Percentiles rank a stretch among this genome's conserved stretches.
Evolutionary conservation across 2,329 filamentous ascomycete genomes (phyloP).

Genomic region (Pestalotiopsis sp.): DNA sequence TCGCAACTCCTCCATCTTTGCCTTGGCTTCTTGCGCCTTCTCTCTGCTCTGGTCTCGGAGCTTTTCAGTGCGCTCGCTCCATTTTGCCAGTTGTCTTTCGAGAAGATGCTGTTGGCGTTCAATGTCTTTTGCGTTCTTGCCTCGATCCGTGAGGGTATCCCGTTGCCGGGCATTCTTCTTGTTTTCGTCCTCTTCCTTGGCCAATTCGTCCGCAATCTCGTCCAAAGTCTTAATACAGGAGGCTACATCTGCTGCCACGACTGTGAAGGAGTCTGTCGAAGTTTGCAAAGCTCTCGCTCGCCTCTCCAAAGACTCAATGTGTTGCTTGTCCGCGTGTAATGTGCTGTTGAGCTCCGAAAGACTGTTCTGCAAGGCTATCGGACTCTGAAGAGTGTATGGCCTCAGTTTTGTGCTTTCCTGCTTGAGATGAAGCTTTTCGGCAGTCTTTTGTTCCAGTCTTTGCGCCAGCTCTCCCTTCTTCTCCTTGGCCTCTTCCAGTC

Average conservation of each 20-base stretch:
- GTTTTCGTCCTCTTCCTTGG: constrained; percentile 90
- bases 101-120: constrained; percentile 85
- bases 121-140: constrained; percentile 88
- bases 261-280: constrained; percentile 83
- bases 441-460: constrained; percentile 71
- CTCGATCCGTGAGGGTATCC: constrained; percentile 84
- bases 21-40: constrained; percentile 79
- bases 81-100: constrained; percentile 80
- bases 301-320: constrained; percentile 86
- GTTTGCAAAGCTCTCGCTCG: constrained; percentile 89
- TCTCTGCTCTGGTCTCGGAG: constrained; percentile 78
- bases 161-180: constrained; percentile 77
- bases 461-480: constrained; percentile 78
- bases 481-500: constrained; percentile 79
- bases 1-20: constrained; percentile 87
- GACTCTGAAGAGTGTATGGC: constrained; percentile 90
- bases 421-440: constrained; percentile 68
- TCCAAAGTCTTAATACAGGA: constrained; percentile 87
- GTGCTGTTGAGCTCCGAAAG: constrained; percentile 81
- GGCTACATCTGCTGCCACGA: constrained; percentile 82
- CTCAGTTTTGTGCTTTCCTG: constrained; percentile 88
- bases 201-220: constrained; percentile 80
- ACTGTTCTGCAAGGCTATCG: constrained; percentile 77
- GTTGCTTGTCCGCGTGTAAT: constrained; percentile 74
- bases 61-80: constrained; percentile 84